Evolutionary conservation across 768 basidiomycete genomes (phyloP), one percentile per base, ranked within the genome.

Genomic region (Candolleomyces aberdarensis): DNA sequence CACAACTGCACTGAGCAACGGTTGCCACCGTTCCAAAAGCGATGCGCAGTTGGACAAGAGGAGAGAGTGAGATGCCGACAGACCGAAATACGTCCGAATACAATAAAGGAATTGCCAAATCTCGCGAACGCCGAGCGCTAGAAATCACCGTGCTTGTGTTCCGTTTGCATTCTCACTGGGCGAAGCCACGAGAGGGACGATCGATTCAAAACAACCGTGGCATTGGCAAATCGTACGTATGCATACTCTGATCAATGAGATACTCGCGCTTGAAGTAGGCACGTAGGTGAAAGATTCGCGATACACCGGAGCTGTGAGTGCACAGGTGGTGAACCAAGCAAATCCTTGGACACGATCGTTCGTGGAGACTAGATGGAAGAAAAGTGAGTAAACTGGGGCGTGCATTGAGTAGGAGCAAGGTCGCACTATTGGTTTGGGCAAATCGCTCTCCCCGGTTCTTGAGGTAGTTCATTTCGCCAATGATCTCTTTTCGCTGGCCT

Each of bases 241-340:
- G 58, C 22, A 49, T 1, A 46, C 39, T 52, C 68, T 75, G 91
- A 70, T 95, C 93, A 69, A 95, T 95, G 69, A 95, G 87, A 75
- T 95, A 94, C 76, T 95, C 97, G 70, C 90, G 84, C 79, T 93
- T 95, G 85, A 98, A 98, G 85, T 91, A 98, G 6, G 94, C 84
- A 50, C 95, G 86, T 14, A 99, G 79, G 70, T 98, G 96, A 71
- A 97, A 76, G 49, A 99, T 91, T 77, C 98, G 95, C 97, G 96
- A 99, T 48, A 83, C 83, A 7, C 97, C 41, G 98, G 80, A 29
- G 79, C 85, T 36, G 94, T 72, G 49, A 98, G 83, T 8, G 91
- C 85, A 51, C 88, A 20, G 62, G 97, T 82, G 13, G 94, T 90
- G 72, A 98, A 87, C 83, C 93, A 89, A 1, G 92, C 92, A 75